Conservation (phyloP, 257 asterid species). For the Ballota nigra region DNA sequence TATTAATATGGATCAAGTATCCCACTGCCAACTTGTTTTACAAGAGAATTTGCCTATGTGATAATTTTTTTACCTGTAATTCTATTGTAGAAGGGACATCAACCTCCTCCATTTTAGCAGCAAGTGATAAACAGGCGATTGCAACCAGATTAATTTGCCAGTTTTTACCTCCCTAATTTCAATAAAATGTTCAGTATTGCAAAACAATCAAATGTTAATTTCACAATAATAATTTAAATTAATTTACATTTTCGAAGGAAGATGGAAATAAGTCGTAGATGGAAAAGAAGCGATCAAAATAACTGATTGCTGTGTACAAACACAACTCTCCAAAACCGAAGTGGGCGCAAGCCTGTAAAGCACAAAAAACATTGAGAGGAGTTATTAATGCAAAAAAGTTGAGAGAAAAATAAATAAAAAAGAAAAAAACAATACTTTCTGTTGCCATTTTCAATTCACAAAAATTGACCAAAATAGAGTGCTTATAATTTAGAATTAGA, state of each 20-base stretch:
- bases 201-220: constrained; percentile 8
- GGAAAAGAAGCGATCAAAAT: constrained; percentile 49
- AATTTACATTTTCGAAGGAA: constrained; percentile 20
- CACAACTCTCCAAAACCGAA: constrained; percentile 42
- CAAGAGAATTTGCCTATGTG: too few relatives aligned
- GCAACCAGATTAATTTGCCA: constrained; percentile 67
- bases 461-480: constrained; percentile 1
- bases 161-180: constrained; percentile 39
- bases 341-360: constrained; percentile 45
- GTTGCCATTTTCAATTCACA: not conserved
- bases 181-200: constrained; percentile 9
- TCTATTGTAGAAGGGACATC: constrained; percentile 42
- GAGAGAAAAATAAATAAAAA: not conserved
- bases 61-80: constrained; percentile 59
- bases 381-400: not conserved
- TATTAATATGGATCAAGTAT: too few relatives aligned
- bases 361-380: constrained; percentile 19
- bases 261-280: constrained; percentile 32
- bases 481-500: not conserved
- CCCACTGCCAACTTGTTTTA: too few relatives aligned
- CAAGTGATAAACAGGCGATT: constrained; percentile 74
- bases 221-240: not conserved
- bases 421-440: not conserved
- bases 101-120: constrained; percentile 73
- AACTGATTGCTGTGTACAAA: constrained; percentile 38